A percentile compares a stretch with the other conserved stretches of the same genome.
These are phyloP conservation scores for Tylopilus felleus DNA, from an alignment of 768 basidiomycete species.

Conservation along the genomic window DNA sequence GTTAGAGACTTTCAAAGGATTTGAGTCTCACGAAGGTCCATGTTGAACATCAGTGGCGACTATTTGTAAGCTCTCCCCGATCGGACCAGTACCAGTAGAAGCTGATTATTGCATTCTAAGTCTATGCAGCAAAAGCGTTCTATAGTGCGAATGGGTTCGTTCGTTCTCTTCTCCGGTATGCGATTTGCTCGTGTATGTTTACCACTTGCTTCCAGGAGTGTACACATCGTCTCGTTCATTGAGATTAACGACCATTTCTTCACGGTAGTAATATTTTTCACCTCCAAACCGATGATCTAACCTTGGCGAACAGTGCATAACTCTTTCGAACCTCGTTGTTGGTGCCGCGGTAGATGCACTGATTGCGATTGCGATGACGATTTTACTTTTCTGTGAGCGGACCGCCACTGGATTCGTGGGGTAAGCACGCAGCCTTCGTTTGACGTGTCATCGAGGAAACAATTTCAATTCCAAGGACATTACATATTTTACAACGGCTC, in stretches of 20 bases:
- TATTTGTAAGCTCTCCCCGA: background rate
- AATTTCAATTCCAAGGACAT: constrained; percentile 1
- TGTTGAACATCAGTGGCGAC: background rate
- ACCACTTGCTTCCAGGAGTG: background rate
- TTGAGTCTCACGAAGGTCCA: background rate
- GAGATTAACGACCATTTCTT: background rate
- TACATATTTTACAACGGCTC: constrained; percentile 6
- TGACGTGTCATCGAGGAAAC: no score
- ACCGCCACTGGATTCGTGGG: background rate
- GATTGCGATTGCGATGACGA: constrained; percentile 8
- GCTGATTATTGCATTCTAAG: background rate
- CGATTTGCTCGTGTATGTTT: background rate
- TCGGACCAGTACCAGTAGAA: background rate
- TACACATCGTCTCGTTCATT: background rate
- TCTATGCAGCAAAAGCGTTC: background rate
- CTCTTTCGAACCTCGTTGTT: background rate
- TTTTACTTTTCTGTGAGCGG: constrained; percentile 2
- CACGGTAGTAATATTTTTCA: background rate
- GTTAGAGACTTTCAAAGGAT: no score
- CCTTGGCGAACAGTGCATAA: background rate
- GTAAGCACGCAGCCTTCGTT: background rate
- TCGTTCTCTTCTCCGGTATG: background rate
- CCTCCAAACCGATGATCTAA: background rate
- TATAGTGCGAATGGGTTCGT: constrained; percentile 7
- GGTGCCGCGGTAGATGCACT: constrained; percentile 4